Evolutionary conservation across 306 rosid species (phyloP).

Genomic region (Clitoria ternatea): DNA sequence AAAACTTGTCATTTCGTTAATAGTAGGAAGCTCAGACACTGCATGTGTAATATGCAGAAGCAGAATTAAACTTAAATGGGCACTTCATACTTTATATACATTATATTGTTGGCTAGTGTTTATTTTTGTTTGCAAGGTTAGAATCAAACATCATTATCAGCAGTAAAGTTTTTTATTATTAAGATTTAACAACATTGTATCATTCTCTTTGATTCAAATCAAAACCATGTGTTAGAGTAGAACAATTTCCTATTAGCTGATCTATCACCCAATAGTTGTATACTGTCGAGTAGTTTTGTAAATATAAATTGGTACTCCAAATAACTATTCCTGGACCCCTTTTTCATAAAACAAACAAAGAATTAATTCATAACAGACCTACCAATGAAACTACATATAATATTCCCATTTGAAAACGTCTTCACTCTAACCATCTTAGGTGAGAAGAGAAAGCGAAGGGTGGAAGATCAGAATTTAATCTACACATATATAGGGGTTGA

Average conservation of each 20-base stretch:
- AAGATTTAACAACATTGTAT: too few relatives aligned
- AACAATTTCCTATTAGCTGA: too few relatives aligned
- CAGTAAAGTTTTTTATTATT: too few relatives aligned
- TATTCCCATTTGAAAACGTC: neutral
- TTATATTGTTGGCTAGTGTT: neutral
- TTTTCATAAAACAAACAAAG: constrained; percentile 16
- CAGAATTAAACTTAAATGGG: constrained; percentile 13
- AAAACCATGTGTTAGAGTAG: too few relatives aligned
- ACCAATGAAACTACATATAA: neutral
- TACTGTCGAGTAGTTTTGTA: neutral
- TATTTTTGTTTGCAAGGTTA: too few relatives aligned
- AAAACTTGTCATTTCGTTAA: constrained; percentile 33
- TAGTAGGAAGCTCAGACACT: constrained; percentile 13
- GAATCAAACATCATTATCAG: too few relatives aligned
- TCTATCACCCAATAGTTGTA: too few relatives aligned
- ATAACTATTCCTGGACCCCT: constrained; percentile 8
- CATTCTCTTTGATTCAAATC: too few relatives aligned
- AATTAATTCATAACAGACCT: constrained; percentile 12
- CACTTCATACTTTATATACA: too few relatives aligned
- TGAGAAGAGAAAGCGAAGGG: too few relatives aligned
- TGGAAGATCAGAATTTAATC: neutral
- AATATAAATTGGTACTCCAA: neutral
- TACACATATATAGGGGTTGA: neutral
- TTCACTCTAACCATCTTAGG: neutral
- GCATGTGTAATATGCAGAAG: constrained; percentile 36